Base-by-base conservation (phyloP, 768 basidiomycete genomes). In the Amyloporia xantha region DNA sequence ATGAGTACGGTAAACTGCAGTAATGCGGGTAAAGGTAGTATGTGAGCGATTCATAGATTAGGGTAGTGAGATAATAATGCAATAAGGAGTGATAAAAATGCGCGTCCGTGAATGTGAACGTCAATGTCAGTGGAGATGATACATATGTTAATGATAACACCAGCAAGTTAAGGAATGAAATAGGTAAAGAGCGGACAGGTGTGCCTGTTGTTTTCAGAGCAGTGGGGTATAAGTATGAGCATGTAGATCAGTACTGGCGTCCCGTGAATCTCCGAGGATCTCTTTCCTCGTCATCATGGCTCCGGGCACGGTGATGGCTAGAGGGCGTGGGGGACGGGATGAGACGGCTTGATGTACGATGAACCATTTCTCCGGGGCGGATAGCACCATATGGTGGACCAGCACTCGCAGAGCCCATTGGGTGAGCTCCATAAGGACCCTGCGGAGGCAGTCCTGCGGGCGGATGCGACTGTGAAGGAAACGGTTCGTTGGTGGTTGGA, bases 401-500 rank as follows among this genome's bases (percentile, higher is more conserved):
- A 46, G 49, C 42, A 40, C 52, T 56, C 19, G 53, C 48, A 10
- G 52, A 38, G 12, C 47, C 49, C 21, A 35, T n/a, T 33, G 54
- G 37, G n/a, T 33, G 48, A n/a, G 28, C 17, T 3, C 48, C 41
- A 36, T 49, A 49, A 28, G 28, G 12, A 3, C 28, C 13, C 49
- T 46, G 38, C 51, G 43, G 19, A 49, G 41, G 35, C 48, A 48
- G 41, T 51, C 36, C 44, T 39, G 47, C 42, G 26, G 47, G 42
- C 23, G 50, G 41, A 52, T 59, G 60, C 41, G 54, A 57, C 37
- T 41, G 27, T 26, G 58, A 26, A 5, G 57, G 48, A 49, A 56
- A 62, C 20, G 61, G 60, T 42, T 59, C 54, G 35, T 48, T 58
- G 33, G 68, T 65, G 44, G 55, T 55, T 10, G 60, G 58, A 21